Conservation (phyloP, 1,284 basidiomycete genomes). For the Ceratobasidium sp. region DNA sequence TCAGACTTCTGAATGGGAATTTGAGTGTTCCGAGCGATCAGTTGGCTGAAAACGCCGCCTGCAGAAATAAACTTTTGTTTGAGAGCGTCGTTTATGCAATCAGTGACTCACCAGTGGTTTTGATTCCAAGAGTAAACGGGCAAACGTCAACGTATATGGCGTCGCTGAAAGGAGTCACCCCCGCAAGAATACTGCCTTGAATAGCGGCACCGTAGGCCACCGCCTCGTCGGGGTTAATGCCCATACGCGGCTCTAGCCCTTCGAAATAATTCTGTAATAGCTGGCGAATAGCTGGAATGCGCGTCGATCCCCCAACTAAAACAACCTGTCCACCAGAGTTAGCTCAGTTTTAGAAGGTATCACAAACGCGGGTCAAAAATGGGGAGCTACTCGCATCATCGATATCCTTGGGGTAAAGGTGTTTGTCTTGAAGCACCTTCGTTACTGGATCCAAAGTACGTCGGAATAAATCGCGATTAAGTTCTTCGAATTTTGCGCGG, state of each 20-base stretch:
- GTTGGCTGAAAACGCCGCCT: constrained; percentile 72
- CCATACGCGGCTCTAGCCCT: constrained; percentile 53
- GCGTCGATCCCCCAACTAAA: background rate
- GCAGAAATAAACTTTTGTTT: constrained; percentile 51
- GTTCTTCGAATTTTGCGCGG: constrained; percentile 71
- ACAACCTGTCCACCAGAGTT: too few species aligned
- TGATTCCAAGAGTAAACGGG: constrained; percentile 66
- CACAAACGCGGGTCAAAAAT: too few species aligned
- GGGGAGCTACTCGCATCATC: constrained; percentile 58
- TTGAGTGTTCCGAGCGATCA: constrained; percentile 70
- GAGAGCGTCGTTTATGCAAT: too few species aligned
- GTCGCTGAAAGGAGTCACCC: constrained; percentile 59
- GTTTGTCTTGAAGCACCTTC: constrained; percentile 64
- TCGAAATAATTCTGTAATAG: background rate
- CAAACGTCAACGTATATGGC: constrained; percentile 62
- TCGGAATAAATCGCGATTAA: constrained; percentile 72
- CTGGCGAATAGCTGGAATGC: background rate
- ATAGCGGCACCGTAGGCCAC: constrained; percentile 99
- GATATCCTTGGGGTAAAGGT: constrained; percentile 58
- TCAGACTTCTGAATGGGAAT: constrained; percentile 74
- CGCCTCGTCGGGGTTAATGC: constrained; percentile 99
- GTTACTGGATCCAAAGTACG: constrained; percentile 71
- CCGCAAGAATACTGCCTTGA: constrained; percentile 78
- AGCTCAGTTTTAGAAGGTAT: too few species aligned
- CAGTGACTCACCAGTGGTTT: constrained; percentile 62